Evolutionary conservation across 306 rosid species (phyloP), one percentile per base, ranked within the genome.

Genomic region (Acacia crassicarpa): DNA sequence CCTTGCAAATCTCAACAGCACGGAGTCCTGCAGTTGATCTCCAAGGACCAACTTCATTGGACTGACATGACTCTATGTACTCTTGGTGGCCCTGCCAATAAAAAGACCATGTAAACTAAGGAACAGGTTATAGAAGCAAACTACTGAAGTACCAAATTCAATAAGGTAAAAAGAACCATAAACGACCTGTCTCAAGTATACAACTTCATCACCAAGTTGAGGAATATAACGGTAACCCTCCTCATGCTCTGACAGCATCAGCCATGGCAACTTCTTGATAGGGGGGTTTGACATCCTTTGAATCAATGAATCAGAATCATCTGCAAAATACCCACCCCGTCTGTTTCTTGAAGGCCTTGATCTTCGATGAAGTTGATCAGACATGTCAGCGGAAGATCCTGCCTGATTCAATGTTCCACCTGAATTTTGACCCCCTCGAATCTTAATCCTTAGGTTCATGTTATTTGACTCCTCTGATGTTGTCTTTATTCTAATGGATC

Each of bases 171-270:
- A 78, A 43, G 13, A 43, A 67, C 48, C 3, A 82, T 32, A 77
- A 80, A 68, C 41, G 59, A 94, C 98, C 97, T 92, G 97, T 90
- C 92, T 87, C 84, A 94, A 75, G 86, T 92, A 94, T 76, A 88
- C 91, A 68, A 94, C 98, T 92, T 92, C 89, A 75, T 94, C 97
- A 75, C 95, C 95, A 49, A 89, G 92, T 89, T 94, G 98, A 86
- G 98, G 98, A 84, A 94, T 87, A 81, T 90, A 94, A 59, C 92
- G 92, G 84, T 86, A 89, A 80, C 91, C 87, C 35, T 83, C 91
- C 80, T 91, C 98, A 16, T 84, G 89, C 88, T 86, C 84, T 2
- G 91, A 88, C 80, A 92, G 78, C 91, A 87, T 92, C 80, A 94
- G 81, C 98, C 98, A 94, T 32, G 98, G 87, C 44, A 86, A 67